Evolutionary conservation across 2,329 filamentous ascomycete genomes (phyloP), one percentile per base, ranked within the genome.

Genomic region (Venturia effusa): DNA sequence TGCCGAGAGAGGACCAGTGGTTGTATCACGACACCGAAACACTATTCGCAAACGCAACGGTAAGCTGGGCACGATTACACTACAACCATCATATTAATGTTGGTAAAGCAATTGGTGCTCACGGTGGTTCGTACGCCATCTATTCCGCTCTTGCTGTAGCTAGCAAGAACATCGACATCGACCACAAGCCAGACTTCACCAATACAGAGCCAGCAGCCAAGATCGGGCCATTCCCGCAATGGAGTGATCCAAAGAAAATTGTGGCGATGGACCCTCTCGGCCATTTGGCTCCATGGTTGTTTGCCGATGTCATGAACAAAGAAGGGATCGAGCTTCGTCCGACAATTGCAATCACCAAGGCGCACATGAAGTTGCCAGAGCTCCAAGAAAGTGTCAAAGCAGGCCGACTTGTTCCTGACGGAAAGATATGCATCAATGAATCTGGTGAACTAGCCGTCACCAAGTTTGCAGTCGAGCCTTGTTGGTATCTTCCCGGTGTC

Each of bases 251-350:
- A 71, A 91, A 90, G 75, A 97, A 97, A 80, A 97, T 99, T 67
- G 93, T 97, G 17, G 90, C 93, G 22, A 96, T 99, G 91, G 94
- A 97, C 73, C 93, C 93, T 0, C 90, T 88, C 74, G 93, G 94
- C 7, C 94, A 97, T 77, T 79, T 96, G 66, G 84, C 88, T 10
- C 90, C 90, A 10, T 92, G 88, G 87, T 77, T 95, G 48, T 96
- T 88, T 78, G 89, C 88, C 67, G 86, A 93, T 67, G 82, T 84
- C 57, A 92, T 94, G 70, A 81, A 89, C 60, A 85, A 88, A 61
- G 86, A 97, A 55, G 85, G 90, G 69, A 83, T 95, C 41, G 90
- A 96, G 72, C 89, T 96, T 67, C 84, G 92, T 45, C 92, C 92
- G 4, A 96, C 92, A 0, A 96, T 96, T 74, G 92, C 92, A 17